Conservation (phyloP, 1,284 basidiomycete genomes). For the Ganoderma lucidum region DNA sequence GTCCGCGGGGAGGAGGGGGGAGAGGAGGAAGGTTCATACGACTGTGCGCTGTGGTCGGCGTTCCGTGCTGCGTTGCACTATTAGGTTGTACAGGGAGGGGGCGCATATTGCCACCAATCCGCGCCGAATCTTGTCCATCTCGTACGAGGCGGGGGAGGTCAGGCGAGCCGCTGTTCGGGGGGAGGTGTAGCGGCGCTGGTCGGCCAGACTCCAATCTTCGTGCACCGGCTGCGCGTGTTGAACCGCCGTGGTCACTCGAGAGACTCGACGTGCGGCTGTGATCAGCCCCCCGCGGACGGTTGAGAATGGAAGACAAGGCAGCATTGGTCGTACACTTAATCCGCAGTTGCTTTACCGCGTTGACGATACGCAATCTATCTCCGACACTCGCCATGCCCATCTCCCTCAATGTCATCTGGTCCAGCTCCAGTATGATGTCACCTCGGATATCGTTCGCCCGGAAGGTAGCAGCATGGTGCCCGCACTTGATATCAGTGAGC, state of each 20-base stretch:
- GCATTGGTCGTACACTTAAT: constrained; percentile 54
- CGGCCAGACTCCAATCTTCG: constrained; percentile 60
- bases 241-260: constrained; percentile 32
- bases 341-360: constrained; percentile 83
- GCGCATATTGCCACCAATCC: constrained; percentile 46
- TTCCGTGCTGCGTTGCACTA: constrained; percentile 40
- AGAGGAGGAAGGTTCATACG: constrained; percentile 67
- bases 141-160: constrained; percentile 75
- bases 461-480: constrained; percentile 75
- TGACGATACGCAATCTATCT: constrained; percentile 86
- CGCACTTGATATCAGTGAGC: constrained; percentile 79
- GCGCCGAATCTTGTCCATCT: constrained; percentile 67
- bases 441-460: constrained; percentile 88
- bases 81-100: constrained; percentile 51
- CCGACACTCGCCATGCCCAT: constrained; percentile 90
- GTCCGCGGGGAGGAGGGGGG: constrained; percentile 69
- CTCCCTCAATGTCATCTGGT: constrained; percentile 86
- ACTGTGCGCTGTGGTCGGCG: constrained; percentile 44
- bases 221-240: constrained; percentile 30
- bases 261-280: constrained; percentile 37
- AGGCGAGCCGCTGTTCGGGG: constrained; percentile 49
- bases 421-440: constrained; percentile 88
- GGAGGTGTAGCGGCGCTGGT: constrained; percentile 74
- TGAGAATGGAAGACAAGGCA: constrained; percentile 38
- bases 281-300: constrained; percentile 35